A percentile compares a stretch with the other conserved stretches of the same genome.
Conservation (phyloP, 805 yeast genomes). For the Pichia sporocuriosa region DNA sequence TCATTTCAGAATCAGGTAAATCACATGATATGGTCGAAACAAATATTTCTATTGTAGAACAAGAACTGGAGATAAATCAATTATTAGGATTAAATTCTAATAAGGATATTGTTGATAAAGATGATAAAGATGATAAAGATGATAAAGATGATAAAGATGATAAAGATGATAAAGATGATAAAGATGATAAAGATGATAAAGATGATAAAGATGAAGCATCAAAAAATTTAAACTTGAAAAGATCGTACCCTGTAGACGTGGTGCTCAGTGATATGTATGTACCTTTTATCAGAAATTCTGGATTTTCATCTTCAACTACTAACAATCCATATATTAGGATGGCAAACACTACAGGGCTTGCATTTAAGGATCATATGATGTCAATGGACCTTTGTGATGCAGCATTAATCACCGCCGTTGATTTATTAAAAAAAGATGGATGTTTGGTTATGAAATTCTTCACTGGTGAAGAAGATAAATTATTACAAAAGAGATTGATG, state of each 20-base stretch:
- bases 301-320: slow-evolving; percentile 58
- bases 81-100: slow-evolving; percentile 9
- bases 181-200: too few relatives aligned
- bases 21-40: slow-evolving; percentile 5
- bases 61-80: slow-evolving; percentile 12
- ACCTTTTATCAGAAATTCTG: slow-evolving; percentile 45
- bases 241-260: slow-evolving; percentile 46
- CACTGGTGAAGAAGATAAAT: slow-evolving; percentile 71
- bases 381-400: slow-evolving; percentile 94
- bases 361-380: slow-evolving; percentile 71
- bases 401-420: slow-evolving; percentile 69
- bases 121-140: too few relatives aligned
- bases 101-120: too few relatives aligned
- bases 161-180: too few relatives aligned
- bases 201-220: too few relatives aligned
- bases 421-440: slow-evolving; percentile 66
- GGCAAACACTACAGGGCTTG: slow-evolving; percentile 83
- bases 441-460: slow-evolving; percentile 74
- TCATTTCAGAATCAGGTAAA: slow-evolving; percentile 10
- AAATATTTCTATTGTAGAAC: slow-evolving; percentile 16
- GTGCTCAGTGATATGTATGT: slow-evolving; percentile 81
- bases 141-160: too few relatives aligned
- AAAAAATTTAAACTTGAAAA: slow-evolving; percentile 4
- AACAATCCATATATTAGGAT: slow-evolving; percentile 82
- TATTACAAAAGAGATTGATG: slow-evolving; percentile 53